Evolutionary conservation across 202 grass and related monocot species (phyloP).

Genomic region (Cymbopogon flexuosus): DNA sequence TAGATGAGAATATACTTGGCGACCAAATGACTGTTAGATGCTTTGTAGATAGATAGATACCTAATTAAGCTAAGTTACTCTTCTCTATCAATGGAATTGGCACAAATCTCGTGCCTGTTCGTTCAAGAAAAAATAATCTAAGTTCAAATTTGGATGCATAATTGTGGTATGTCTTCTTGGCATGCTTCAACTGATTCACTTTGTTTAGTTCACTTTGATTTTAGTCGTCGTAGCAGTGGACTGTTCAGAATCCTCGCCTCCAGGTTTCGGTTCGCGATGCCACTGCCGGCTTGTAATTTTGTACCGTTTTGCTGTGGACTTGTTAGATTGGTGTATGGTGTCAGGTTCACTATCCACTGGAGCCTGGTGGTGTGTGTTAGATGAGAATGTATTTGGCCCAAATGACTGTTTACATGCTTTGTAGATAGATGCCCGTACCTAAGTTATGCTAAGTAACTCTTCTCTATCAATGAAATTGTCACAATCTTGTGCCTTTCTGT

Average conservation of each 20-base stretch:
- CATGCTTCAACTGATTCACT: not conserved
- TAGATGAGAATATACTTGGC: not conserved
- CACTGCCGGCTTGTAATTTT: not conserved
- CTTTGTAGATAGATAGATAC: not conserved
- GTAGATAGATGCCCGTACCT: not conserved
- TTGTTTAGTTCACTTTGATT: not conserved
- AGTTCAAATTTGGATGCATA: not conserved
- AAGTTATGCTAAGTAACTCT: not conserved
- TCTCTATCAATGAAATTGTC: not conserved
- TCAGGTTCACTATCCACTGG: too few relatives aligned
- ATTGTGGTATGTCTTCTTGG: not conserved
- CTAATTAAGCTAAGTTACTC: not conserved
- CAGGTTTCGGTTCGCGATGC: too few relatives aligned
- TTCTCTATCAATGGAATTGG: not conserved
- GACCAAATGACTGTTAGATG: not conserved
- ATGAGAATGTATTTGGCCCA: not conserved
- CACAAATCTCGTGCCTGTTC: not conserved
- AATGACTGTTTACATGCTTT: not conserved
- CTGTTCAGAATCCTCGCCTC: not conserved
- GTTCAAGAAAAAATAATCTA: not conserved
- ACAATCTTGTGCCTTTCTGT: not conserved
- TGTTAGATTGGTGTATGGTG: not conserved
- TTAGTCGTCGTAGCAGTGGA: not conserved
- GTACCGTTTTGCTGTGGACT: not conserved
- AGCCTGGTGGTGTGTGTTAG: not conserved